These are phyloP conservation scores for Penicillium sp. DNA, from an alignment of 2,329 filamentous ascomycete species.

Conservation along the genomic window DNA sequence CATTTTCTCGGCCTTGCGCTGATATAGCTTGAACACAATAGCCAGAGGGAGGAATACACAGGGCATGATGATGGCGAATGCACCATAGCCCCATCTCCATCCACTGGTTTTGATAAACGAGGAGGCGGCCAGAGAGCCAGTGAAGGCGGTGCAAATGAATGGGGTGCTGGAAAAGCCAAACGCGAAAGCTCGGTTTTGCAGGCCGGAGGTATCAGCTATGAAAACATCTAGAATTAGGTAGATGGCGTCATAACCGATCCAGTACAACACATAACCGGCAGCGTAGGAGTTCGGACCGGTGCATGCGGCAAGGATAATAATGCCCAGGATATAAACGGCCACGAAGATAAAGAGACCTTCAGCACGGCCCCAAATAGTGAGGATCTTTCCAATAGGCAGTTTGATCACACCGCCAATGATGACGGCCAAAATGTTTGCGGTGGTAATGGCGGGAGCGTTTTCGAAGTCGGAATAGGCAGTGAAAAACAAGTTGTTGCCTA, in stretches of 20 bases:
- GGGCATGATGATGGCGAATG: constrained; percentile 59
- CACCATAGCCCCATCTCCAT: constrained; percentile 62
- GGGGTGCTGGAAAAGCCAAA: constrained; percentile 58
- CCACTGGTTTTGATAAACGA: constrained; percentile 48
- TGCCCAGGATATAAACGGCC: constrained; percentile 43
- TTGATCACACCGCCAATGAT: constrained; percentile 57
- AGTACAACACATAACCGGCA: constrained; percentile 61
- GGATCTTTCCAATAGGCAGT: constrained; percentile 59
- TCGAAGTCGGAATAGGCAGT: constrained; percentile 52
- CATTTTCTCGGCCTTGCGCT: constrained; percentile 53
- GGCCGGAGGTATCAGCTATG: constrained; percentile 59
- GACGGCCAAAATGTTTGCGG: constrained; percentile 52
- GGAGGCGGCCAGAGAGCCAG: constrained; percentile 50
- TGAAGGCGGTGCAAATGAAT: constrained; percentile 58
- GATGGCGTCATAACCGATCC: constrained; percentile 55
- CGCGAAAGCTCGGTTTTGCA: constrained; percentile 59
- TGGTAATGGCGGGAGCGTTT: constrained; percentile 47
- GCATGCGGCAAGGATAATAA: constrained; percentile 61
- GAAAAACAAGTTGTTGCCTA: constrained; percentile 42
- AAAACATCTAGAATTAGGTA: constrained; percentile 57
- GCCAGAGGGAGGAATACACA: constrained; percentile 54
- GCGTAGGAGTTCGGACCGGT: constrained; percentile 59
- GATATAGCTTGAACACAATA: constrained; percentile 52
- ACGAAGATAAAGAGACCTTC: constrained; percentile 55
- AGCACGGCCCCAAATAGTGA: constrained; percentile 61